Percentiles rank a stretch among this genome's conserved stretches.
Evolutionary conservation across 495 filamentous ascomycete species (phyloP).

Genomic region (Trichocladium uniseriatum): DNA sequence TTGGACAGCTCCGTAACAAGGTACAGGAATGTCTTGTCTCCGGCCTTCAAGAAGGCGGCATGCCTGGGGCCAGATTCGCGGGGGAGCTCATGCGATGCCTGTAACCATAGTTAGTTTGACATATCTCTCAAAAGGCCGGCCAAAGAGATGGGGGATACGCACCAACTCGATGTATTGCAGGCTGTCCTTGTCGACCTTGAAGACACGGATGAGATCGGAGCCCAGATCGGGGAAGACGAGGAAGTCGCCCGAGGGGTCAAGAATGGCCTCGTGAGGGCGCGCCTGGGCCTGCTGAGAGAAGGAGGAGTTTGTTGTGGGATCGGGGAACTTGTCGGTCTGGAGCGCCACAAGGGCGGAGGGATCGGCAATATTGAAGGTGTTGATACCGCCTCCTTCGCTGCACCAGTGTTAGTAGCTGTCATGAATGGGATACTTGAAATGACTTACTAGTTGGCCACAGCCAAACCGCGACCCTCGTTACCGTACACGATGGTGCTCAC

Average conservation of each 20-base stretch:
- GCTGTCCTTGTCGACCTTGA: constrained; percentile 39
- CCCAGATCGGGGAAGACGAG: constrained; percentile 63
- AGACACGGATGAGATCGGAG: constrained; percentile 59
- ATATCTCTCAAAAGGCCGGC: not conserved
- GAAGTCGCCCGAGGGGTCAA: constrained; percentile 61
- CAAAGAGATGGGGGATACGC: constrained; percentile 21
- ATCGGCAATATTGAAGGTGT: constrained; percentile 18
- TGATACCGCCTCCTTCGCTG: constrained; percentile 19
- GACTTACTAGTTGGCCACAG: constrained; percentile 43
- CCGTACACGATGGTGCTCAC: constrained; percentile 40
- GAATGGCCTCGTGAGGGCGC: constrained; percentile 60
- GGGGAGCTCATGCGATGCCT: constrained; percentile 1
- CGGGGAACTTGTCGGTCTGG: constrained; percentile 44
- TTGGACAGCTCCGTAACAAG: constrained; percentile 54
- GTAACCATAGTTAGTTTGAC: not conserved
- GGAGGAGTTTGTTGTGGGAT: constrained; percentile 39
- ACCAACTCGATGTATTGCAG: constrained; percentile 24
- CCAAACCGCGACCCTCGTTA: constrained; percentile 31
- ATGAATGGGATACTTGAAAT: constrained; percentile 15
- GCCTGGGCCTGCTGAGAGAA: constrained; percentile 48
- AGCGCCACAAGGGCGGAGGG: constrained; percentile 28
- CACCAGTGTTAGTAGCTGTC: constrained; percentile 5
- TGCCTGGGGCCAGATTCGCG: constrained; percentile 60
- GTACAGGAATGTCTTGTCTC: constrained; percentile 48
- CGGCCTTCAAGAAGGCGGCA: constrained; percentile 46